Percentiles rank a stretch among this genome's conserved stretches.
phyloP scores from a whole-genome alignment of 768 basidiomycete genomes.

The Ramaria rubella region DNA sequence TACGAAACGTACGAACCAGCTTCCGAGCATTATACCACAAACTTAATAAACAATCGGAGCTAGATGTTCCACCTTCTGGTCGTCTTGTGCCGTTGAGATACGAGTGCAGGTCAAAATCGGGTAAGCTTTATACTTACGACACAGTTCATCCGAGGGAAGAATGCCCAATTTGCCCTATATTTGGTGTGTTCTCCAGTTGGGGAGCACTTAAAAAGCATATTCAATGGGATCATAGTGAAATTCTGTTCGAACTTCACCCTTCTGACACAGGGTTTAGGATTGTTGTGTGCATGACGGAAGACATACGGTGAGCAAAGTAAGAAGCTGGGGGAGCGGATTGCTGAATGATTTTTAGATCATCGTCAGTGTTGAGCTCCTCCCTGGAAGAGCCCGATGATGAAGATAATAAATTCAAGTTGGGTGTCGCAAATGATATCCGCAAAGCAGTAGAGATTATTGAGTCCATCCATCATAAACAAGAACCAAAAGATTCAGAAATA shows the following conservation, averaged over 20 bases:
- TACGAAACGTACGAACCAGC: slow-evolving; percentile 42
- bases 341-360: not conserved
- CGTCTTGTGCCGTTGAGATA: slow-evolving; percentile 19
- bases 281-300: not conserved
- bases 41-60: slow-evolving; percentile 30
- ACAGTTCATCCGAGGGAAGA: slow-evolving; percentile 21
- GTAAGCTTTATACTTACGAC: slow-evolving; percentile 12
- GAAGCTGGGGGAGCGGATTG: not conserved
- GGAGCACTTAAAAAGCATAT: slow-evolving; percentile 45
- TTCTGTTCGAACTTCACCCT: slow-evolving; percentile 17
- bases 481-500: too few species aligned
- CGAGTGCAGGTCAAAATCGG: slow-evolving; percentile 9
- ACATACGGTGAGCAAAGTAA: not conserved
- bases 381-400: too few species aligned
- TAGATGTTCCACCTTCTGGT: slow-evolving; percentile 18
- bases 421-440: too few species aligned
- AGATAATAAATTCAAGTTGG: too few species aligned
- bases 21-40: slow-evolving; percentile 40
- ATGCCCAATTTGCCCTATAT: slow-evolving; percentile 51
- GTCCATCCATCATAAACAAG: too few species aligned
- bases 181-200: slow-evolving; percentile 35
- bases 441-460: too few species aligned
- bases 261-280: slow-evolving; percentile 31
- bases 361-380: too few species aligned
- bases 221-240: slow-evolving; percentile 40